Evolutionary conservation across 1,139 yeast species (phyloP).

Genomic region (Wickerhamiella infanticola): DNA sequence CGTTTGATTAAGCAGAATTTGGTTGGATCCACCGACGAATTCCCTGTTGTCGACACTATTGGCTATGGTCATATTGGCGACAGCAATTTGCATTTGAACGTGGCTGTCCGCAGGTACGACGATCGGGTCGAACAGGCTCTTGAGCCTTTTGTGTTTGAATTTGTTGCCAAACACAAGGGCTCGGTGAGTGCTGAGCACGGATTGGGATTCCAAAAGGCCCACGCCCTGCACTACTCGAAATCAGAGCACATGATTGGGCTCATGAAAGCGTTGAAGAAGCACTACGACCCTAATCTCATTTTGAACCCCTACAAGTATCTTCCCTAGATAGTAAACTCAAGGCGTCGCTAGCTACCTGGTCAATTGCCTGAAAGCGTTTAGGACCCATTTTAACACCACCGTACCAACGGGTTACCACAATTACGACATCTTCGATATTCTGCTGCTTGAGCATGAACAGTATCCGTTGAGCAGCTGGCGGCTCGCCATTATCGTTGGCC

Average conservation of each 20-base stretch:
- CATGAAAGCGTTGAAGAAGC: conserved; percentile 63
- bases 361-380: conserved; percentile 69
- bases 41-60: conserved; percentile 73
- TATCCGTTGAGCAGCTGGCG: conserved; percentile 72
- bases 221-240: conserved; percentile 74
- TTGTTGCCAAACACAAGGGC: conserved; percentile 63
- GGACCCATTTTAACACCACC: conserved; percentile 85
- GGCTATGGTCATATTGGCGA: conserved; percentile 97
- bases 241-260: conserved; percentile 47
- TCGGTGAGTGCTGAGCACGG: conserved; percentile 97
- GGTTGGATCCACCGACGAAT: conserved; percentile 38
- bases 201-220: conserved; percentile 87
- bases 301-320: conserved; percentile 81
- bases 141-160: conserved; percentile 90
- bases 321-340: conserved; percentile 20
- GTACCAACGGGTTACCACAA: conserved; percentile 82
- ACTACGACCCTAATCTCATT: conserved; percentile 78
- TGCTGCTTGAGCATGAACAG: conserved; percentile 48
- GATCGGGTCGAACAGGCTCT: conserved; percentile 60
- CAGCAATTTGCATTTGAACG: conserved; percentile 85
- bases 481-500: conserved; percentile 65
- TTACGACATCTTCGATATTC: conserved; percentile 69
- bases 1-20: conserved; percentile 42
- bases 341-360: conserved; percentile 68
- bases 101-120: conserved; percentile 70